Base-by-base conservation (phyloP, 441 rosid genomes). In the Arabidopsis hybrid region DNA sequence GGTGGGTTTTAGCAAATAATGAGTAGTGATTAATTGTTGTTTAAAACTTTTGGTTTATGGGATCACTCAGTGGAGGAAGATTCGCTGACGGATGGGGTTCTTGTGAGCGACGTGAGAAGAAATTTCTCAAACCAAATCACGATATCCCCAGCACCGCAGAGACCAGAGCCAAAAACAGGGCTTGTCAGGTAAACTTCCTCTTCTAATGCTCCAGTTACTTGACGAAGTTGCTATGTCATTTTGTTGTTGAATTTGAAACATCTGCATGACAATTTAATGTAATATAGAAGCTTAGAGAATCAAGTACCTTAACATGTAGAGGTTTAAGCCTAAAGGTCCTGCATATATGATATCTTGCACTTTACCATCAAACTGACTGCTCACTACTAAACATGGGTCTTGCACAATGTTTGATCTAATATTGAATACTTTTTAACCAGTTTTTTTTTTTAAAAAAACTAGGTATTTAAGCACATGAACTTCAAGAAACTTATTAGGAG, bases 81-180 rank as follows among this genome's bases (percentile, higher is more conserved):
- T 92, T 88, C 52, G 86, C 95, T 47, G 97, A 95, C 62, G 97
- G 99, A 65, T 90, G 99, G 99, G 97, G 97, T 32, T 94, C 97
- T 7, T 94, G 93, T 72, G 99, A 94, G 63, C 84, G 89, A 63
- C 90, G 89, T 32, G 97, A 92, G 86, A 92, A 92, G 87, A 89
- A 88, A 74, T 95, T 92, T 79, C 57, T 65, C 17, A 90, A 91
- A 80, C 97, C 99, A 66, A 95, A 92, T 83, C 91, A 92, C 29
- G 97, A 95, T 66, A 84, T 95, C 21, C 99, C 97, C 7, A 90
- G 91, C 67, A 94, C 97, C 1, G 97, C 97, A 21, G 97, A 94
- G 81, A 94, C 99, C 16, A 85, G 97, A 82, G 97, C 99, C 34
- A 94, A 94, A 82, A 94, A 90, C 74, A 92, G 85, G 77, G 97